Percentiles rank a stretch among this genome's conserved stretches.
Conservation (phyloP, 345 rosid genomes). For the Abelmoschus esculentus region DNA sequence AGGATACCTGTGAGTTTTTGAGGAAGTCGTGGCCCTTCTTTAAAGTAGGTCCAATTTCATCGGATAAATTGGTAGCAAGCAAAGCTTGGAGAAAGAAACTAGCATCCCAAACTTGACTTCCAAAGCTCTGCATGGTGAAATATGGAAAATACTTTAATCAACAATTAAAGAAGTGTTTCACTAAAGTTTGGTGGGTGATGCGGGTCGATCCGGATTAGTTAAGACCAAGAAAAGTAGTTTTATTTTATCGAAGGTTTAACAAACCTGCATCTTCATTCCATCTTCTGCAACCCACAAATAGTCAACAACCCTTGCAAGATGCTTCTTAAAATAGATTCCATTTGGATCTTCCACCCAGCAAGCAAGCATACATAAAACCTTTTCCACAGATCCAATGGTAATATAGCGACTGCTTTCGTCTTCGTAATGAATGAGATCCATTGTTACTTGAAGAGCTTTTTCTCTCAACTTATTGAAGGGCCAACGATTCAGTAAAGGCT, state of each 20-base stretch:
- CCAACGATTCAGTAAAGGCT: conserved; percentile 45
- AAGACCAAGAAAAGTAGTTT: no score
- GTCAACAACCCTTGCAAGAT: conserved; percentile 55
- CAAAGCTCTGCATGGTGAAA: conserved; percentile 27
- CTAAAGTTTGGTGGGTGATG: no score
- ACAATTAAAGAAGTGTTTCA: neutral
- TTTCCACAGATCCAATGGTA: conserved; percentile 52
- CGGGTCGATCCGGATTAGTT: no score
- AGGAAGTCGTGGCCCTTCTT: conserved; percentile 64
- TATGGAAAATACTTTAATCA: neutral
- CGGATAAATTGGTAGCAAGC: conserved; percentile 42
- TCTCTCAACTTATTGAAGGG: conserved; percentile 47
- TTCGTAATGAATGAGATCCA: conserved; percentile 55
- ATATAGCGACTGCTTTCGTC: conserved; percentile 55
- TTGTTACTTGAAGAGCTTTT: conserved; percentile 35
- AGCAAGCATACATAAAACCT: conserved; percentile 57
- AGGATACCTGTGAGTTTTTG: conserved; percentile 56
- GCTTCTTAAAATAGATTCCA: conserved; percentile 44
- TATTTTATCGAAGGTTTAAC: neutral
- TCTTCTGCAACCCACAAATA: conserved; percentile 63
- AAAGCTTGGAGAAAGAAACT: conserved; percentile 18
- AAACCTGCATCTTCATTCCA: conserved; percentile 51
- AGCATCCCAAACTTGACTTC: conserved; percentile 66
- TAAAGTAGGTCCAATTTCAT: conserved; percentile 50
- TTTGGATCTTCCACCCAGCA: conserved; percentile 70